Evolutionary conservation across 1,284 basidiomycete species (phyloP).

Genomic region (Pseudozyma sp.): DNA sequence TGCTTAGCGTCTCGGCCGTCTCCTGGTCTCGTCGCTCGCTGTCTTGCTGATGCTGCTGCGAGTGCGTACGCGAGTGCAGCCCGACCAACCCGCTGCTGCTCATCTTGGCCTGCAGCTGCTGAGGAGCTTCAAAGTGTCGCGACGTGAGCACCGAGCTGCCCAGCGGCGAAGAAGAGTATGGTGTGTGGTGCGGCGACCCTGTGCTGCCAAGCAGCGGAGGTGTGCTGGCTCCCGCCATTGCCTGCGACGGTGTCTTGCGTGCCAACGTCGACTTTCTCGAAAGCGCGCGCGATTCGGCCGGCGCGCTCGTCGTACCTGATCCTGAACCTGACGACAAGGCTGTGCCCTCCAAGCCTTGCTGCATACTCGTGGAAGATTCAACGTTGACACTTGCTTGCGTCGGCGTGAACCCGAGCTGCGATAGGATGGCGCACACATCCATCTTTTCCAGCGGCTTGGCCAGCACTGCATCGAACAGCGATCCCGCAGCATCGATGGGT

Average conservation of each 20-base stretch:
- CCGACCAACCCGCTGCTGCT: slow-evolving; percentile 6
- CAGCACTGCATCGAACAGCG: slow-evolving; percentile 71
- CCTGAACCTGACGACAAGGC: slow-evolving; percentile 15
- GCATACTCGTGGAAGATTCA: slow-evolving; percentile 6
- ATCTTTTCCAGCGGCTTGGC: slow-evolving; percentile 61
- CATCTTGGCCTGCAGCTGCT: slow-evolving; percentile 13
- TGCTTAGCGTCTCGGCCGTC: slow-evolving; percentile 44
- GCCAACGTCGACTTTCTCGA: slow-evolving; percentile 47
- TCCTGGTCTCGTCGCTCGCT: slow-evolving; percentile 29
- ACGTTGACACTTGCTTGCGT: slow-evolving; percentile 21
- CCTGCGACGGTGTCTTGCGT: slow-evolving; percentile 23
- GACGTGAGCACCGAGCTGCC: slow-evolving; percentile 39
- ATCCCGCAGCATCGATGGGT: slow-evolving; percentile 55
- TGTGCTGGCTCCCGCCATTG: slow-evolving; percentile 21
- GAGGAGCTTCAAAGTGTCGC: slow-evolving; percentile 29
- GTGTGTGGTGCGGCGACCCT: slow-evolving; percentile 38
- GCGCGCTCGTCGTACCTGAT: slow-evolving; percentile 31
- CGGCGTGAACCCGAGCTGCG: slow-evolving; percentile 52
- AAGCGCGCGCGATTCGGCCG: slow-evolving; percentile 32
- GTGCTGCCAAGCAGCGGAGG: slow-evolving; percentile 14
- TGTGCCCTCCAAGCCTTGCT: slow-evolving; percentile 3
- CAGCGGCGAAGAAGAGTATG: slow-evolving; percentile 43
- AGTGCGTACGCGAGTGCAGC: slow-evolving; percentile 12
- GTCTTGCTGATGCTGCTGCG: slow-evolving; percentile 15
- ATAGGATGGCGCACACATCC: slow-evolving; percentile 53